Evolutionary conservation across 371 early-diverging fungal species (phyloP), one percentile per base, ranked within the genome.

Genomic region (Syncephalastrum racemosum): DNA sequence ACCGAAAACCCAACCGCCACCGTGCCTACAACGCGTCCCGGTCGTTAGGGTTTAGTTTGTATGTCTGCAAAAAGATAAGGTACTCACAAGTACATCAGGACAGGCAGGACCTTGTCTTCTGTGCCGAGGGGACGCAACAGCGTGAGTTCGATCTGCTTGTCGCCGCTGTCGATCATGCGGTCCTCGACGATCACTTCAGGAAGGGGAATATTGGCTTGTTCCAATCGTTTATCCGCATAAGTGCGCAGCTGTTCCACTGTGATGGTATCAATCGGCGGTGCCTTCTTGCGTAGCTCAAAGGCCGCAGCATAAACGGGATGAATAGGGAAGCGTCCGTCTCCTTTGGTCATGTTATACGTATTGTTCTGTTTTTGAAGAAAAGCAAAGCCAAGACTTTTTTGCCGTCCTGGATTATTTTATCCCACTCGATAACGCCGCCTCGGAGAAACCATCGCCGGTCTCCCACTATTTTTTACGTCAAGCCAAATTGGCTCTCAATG

Each of bases 1-100:
- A 1, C 68, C 68, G 44, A 61, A 54, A 1, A 63, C 50, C 51
- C 53, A 63, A 5, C 58, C 66, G 15, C 62, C 66, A 12, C 66
- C 66, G 39, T 68, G 64, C 13, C 57, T 66, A 46, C 5, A 39
- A 52, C 1, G 10, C 14, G 3, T n/a, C 13, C 6, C 3, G 3
- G 8, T 53, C 4, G 18, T 22, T 42, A 8, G 8, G n/a, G n/a
- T 10, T 36, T 46, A 31, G 16, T 15, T 24, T 36, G 24, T n/a
- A 18, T 20, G 39, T 39, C 0, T 31, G 12, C 19, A 31, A 20
- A 42, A 15, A 24, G n/a, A 8, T 4, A 16, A 12, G 19, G 4
- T 13, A 19, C 55, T 55, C 53, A 64, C 65, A 54, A 43, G 36
- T 48, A 67, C 31, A 67, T 19, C 16, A 67, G 27, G 4, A 45